Conservation (phyloP, 2,329 filamentous ascomycete species). For the Colletotrichum tabaci region DNA sequence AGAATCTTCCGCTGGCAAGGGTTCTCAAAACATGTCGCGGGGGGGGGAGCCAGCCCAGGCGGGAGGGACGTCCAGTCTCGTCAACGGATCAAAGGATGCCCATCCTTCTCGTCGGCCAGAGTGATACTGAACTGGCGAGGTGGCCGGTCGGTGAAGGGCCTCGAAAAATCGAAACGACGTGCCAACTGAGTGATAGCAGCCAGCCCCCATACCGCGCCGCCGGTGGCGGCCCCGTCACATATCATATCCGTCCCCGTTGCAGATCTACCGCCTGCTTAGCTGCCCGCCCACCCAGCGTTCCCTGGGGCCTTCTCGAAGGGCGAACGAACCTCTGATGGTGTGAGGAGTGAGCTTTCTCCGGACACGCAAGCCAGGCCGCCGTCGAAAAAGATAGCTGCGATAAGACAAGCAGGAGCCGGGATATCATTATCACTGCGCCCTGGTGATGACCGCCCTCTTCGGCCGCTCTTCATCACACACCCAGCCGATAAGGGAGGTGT, state of each 20-base stretch:
- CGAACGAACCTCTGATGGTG: slow-evolving; percentile 14
- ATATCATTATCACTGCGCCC: not conserved
- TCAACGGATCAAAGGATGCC: not conserved
- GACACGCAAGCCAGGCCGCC: not conserved
- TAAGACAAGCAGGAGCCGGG: slow-evolving; percentile 5
- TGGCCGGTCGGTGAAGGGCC: not conserved
- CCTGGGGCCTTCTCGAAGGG: slow-evolving; percentile 35
- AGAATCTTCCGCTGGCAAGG: not conserved
- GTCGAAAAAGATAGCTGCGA: slow-evolving; percentile 16
- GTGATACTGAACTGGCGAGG: not conserved
- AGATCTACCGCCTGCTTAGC: slow-evolving; percentile 35
- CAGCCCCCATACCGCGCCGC: not conserved
- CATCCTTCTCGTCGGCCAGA: not conserved
- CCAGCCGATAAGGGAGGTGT: not conserved
- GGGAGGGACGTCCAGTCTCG: not conserved
- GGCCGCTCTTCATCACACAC: not conserved
- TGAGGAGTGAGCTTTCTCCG: slow-evolving; percentile 14
- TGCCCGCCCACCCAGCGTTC: slow-evolving; percentile 19
- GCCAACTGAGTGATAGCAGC: not conserved
- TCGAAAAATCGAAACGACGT: slow-evolving; percentile 5
- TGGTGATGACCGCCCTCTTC: not conserved
- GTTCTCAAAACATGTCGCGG: not conserved
- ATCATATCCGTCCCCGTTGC: slow-evolving; percentile 21
- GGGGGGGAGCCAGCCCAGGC: not conserved
- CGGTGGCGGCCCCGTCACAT: slow-evolving; percentile 23